Evolutionary conservation across 2,329 filamentous ascomycete genomes (phyloP), one percentile per base, ranked within the genome.

Genomic region (Teratosphaeria viscida): DNA sequence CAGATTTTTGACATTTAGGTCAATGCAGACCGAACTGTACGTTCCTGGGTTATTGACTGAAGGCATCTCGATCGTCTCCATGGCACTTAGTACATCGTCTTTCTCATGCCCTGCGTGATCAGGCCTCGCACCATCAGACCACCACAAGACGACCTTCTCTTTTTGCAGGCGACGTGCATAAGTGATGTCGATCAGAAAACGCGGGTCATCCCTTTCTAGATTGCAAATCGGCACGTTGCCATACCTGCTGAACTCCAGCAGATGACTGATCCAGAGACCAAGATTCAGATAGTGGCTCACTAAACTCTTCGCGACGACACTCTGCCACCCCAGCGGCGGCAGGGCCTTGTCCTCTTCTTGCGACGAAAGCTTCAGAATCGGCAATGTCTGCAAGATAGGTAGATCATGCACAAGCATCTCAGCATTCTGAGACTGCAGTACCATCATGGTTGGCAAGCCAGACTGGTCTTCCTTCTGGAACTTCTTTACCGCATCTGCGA

Each of bases 31-130:
- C 0, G 92, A 96, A 1, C 92, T 88, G 72, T 95, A 99, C 0
- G 92, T 95, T 49, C 92, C 92, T 0, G 92, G 89, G 56, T 90
- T 92, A 72, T 99, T 99, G 71, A 96, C 84, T 14, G 87, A 87
- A 0, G 94, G 92, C 90, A 97, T 95, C 61, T 89, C 86, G 11
- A 71, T 65, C 14, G 96, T 89, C 65, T 99, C 92, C 32, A 97
- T 81, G 2, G 89, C 83, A 0, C 89, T 89, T 0, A 89, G 77
- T 26, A 96, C 83, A 72, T 97, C 90, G 68, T 99, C 95, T 62
- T 87, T 89, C 72, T 99, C 94, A 72, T 96, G 91, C 0, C 94
- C 94, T 54, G 91, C 94, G 74, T 99, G 94, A 71, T 99, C 94
- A 1, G 95, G 94, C 57, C 88, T 85, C 0, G 92, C 85, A 6